Base-by-base conservation (phyloP, 305 asterid genomes). In the Fraxinus dipetala region DNA sequence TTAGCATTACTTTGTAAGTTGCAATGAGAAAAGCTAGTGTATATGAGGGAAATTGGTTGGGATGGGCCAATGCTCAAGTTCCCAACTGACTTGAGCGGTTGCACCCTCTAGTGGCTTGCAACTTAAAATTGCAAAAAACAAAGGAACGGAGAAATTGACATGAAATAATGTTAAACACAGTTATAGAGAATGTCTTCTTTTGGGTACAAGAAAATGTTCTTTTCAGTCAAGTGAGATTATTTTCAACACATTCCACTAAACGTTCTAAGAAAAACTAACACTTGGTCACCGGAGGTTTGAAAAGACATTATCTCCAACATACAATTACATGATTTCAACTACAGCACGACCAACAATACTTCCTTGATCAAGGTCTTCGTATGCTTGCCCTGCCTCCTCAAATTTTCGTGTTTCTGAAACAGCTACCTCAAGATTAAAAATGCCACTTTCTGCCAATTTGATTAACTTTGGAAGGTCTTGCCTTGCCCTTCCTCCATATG, bases 401-500 rank as follows among this genome's bases (percentile, higher is more conserved):
- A 95, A 90, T 86, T 87, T 92, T 87, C 91, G 91, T 89, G 90
- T 95, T 72, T 93, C 91, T 26, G 99, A 93, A 69, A 95, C 98
- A 76, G 99, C 95, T 67, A 95, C 93, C 51, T 86, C 88, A 28
- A 95, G 93, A 86, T 94, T 86, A 86, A 95, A 95, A 77, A 88
- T 90, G 51, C 98, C 99, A 31, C 91, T 87, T 86, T 95, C 97
- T 4, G 98, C 99, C 51, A 95, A 88, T 88, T 91, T 93, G 32
- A 95, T 87, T 87, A 95, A 80, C 89, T 93, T 95, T 0, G 99
- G 99, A 76, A 95, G 96, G 86, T 95, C 99, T 83, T 95, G 98
- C 89, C 98, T 88, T 28, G 98, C 98, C 89, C 98, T 89, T 13
- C 90, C 99, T 85, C 99, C 99, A 34, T 95, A 95, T 1, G 99